Percentiles rank a stretch among this genome's conserved stretches.
phyloP scores from a whole-genome alignment of 371 early-diverging fungal genomes.

The Apophysomyces trapeziformis region DNA sequence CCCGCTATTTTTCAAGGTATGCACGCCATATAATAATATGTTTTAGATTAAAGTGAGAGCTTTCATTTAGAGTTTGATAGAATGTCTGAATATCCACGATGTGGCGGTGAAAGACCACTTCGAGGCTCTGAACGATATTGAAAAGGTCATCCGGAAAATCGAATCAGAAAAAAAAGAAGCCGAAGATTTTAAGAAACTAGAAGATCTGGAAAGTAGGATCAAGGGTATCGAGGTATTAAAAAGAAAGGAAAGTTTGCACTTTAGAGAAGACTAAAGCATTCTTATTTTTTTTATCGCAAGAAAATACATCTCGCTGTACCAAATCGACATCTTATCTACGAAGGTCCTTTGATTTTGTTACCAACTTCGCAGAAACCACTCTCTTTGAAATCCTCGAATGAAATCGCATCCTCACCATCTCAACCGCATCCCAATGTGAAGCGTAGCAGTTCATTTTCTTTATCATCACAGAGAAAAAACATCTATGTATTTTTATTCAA shows the following conservation, averaged over 20 bases:
- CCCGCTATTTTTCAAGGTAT: conserved; percentile 47
- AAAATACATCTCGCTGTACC: conserved; percentile 26
- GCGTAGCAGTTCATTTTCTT: conserved; percentile 28
- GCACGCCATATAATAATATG: not conserved
- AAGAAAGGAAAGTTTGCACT: not conserved
- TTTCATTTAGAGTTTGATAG: conserved; percentile 9
- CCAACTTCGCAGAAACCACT: conserved; percentile 21
- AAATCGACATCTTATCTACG: conserved; percentile 34
- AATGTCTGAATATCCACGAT: conserved; percentile 11
- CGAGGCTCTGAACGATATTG: conserved; percentile 30
- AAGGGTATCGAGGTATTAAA: conserved; percentile 30
- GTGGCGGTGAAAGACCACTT: conserved; percentile 18
- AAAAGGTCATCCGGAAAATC: conserved; percentile 28
- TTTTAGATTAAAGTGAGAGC: not conserved
- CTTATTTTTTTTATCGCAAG: not conserved
- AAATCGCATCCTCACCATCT: not conserved
- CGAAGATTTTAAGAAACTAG: conserved; percentile 35
- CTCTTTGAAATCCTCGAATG: not conserved
- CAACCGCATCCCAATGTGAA: conserved; percentile 19
- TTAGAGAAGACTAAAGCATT: not conserved
- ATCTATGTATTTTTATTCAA: conserved; percentile 50
- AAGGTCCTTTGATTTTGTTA: conserved; percentile 37
- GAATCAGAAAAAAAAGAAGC: conserved; percentile 37
- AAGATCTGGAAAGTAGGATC: conserved; percentile 37
- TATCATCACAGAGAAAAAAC: conserved; percentile 19